phyloP scores from a whole-genome alignment of 306 rosid genomes.

The Pueraria montana region DNA sequence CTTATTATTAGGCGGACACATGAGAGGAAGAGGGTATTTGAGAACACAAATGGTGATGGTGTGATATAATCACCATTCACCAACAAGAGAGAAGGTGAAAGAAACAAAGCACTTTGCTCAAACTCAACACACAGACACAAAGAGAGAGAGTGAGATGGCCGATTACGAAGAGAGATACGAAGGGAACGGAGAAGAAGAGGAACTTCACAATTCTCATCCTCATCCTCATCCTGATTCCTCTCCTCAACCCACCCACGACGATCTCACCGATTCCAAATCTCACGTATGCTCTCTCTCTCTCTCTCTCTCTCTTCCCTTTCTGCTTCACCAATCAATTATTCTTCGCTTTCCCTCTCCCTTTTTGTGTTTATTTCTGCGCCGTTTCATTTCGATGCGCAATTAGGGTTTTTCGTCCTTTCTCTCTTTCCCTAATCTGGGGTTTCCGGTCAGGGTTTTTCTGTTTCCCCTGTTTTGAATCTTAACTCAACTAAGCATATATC shows the following conservation, averaged over 20 bases:
- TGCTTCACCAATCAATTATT: neutral
- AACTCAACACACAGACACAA: neutral
- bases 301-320: neutral
- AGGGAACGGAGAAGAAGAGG: conserved; percentile 72
- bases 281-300: conserved; percentile 55
- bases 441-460: conserved; percentile 28
- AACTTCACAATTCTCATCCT: conserved; percentile 46
- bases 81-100: too few species aligned
- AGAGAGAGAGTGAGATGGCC: conserved; percentile 58
- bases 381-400: neutral
- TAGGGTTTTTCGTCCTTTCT: conserved; percentile 44
- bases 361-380: neutral
- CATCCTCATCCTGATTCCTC: conserved; percentile 60
- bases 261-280: conserved; percentile 77
- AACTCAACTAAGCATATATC: neutral
- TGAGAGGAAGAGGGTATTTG: too few species aligned
- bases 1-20: too few species aligned
- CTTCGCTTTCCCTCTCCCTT: neutral
- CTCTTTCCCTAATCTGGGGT: neutral
- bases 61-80: too few species aligned
- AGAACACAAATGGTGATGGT: too few species aligned
- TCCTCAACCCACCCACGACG: conserved; percentile 69
- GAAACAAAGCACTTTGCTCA: too few species aligned
- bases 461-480: conserved; percentile 4
- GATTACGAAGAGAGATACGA: conserved; percentile 87